Percentiles rank a stretch among this genome's conserved stretches.
phyloP scores from a whole-genome alignment of 345 rosid species.

The Brassica incana region DNA sequence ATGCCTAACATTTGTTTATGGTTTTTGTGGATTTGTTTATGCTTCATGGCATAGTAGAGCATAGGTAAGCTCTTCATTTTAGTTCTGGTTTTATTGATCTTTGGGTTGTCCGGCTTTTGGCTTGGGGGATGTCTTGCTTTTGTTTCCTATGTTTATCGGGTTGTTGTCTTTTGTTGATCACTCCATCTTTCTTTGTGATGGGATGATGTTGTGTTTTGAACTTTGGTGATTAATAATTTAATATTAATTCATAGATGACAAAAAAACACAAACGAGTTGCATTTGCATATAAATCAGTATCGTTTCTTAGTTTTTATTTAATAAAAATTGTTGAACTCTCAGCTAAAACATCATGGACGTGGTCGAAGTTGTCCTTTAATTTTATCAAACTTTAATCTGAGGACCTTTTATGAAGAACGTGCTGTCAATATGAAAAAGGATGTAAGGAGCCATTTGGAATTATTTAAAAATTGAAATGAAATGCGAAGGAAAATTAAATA shows the following conservation, averaged over 20 bases:
- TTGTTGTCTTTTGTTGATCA: neutral
- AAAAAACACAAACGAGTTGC: too few species aligned
- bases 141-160: neutral
- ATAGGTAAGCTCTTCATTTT: neutral
- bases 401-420: neutral
- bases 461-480: neutral
- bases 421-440: neutral
- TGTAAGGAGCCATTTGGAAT: neutral
- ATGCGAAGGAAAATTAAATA: neutral
- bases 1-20: too few species aligned
- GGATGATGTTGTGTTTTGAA: neutral
- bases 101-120: neutral
- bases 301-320: too few species aligned
- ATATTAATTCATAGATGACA: too few species aligned
- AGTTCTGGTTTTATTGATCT: neutral
- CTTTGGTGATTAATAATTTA: neutral
- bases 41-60: neutral
- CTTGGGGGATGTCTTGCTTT: neutral
- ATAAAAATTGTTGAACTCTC: neutral
- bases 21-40: neutral
- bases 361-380: constrained; percentile 12
- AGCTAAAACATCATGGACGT: neutral
- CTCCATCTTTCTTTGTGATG: neutral
- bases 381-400: neutral
- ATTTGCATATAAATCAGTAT: too few species aligned